phyloP scores from a whole-genome alignment of 306 rosid genomes.

The Trifolium repens region DNA sequence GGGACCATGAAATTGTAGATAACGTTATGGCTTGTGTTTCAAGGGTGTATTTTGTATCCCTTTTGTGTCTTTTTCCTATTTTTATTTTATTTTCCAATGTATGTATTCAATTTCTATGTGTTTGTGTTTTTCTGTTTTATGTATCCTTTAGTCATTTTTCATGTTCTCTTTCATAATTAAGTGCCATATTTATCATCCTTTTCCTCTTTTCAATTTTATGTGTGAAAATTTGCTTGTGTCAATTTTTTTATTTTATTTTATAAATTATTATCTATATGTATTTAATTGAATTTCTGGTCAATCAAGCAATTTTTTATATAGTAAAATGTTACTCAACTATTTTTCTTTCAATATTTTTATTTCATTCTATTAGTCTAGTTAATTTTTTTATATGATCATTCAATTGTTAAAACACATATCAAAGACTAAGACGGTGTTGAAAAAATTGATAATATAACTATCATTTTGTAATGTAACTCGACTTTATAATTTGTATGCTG shows the following conservation, averaged over 20 bases:
- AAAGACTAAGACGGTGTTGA: too few species aligned
- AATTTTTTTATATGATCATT: too few species aligned
- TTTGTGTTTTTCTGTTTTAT: constrained; percentile 35
- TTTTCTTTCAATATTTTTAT: not conserved
- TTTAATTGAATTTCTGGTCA: too few species aligned
- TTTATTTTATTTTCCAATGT: constrained; percentile 28
- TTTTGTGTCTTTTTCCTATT: constrained; percentile 16
- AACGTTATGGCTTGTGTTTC: constrained; percentile 47
- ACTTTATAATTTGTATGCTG: too few species aligned
- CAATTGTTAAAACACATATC: not conserved
- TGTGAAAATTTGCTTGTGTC: constrained; percentile 26
- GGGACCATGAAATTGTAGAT: constrained; percentile 65
- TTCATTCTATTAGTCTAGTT: not conserved
- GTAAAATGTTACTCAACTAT: too few species aligned
- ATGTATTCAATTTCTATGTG: constrained; percentile 43
- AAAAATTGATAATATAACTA: too few species aligned
- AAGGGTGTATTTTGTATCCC: constrained; percentile 63
- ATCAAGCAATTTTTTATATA: too few species aligned
- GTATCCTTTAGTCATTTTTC: constrained; percentile 41
- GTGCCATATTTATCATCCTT: constrained; percentile 36
- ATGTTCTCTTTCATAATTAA: constrained; percentile 23
- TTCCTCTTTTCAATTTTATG: constrained; percentile 33
- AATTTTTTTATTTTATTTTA: not conserved
- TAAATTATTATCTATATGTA: not conserved
- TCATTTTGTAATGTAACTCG: too few species aligned